A percentile compares a stretch with the other conserved stretches of the same genome.
Conservation (phyloP, 345 rosid species). For the Citrus sp. region DNA sequence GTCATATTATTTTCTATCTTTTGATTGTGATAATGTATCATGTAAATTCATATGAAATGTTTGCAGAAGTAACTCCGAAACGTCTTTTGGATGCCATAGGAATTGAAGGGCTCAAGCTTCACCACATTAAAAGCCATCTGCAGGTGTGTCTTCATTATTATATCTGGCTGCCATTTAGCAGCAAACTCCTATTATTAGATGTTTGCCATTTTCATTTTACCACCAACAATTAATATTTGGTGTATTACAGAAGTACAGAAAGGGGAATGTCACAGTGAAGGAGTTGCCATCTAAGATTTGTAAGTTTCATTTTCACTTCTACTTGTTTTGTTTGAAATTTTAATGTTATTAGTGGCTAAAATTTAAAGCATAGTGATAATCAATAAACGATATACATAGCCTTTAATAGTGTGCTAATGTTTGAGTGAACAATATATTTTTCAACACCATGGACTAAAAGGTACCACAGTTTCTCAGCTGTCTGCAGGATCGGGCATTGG, state of each 20-base stretch:
- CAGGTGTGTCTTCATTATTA: constrained; percentile 18
- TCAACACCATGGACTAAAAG: not conserved
- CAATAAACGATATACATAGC: not conserved
- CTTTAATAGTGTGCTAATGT: no score
- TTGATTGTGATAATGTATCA: not conserved
- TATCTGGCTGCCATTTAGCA: not conserved
- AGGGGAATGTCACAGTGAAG: constrained; percentile 3
- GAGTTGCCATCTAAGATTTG: constrained; percentile 2
- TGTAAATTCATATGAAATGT: not conserved
- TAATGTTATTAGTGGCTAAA: not conserved
- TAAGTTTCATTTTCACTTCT: constrained; percentile 3
- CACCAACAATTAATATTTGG: not conserved
- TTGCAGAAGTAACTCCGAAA: constrained; percentile 35
- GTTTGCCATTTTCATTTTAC: not conserved
- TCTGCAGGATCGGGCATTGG: not conserved
- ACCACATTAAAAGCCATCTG: constrained; percentile 36
- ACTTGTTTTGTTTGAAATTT: not conserved
- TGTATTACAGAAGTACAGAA: constrained; percentile 28
- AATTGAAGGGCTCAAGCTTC: constrained; percentile 18
- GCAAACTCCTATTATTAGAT: not conserved
- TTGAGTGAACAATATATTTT: not conserved
- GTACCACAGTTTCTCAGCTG: not conserved
- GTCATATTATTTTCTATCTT: not conserved
- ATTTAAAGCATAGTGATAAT: not conserved
- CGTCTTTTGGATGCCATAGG: constrained; percentile 13